These are phyloP conservation scores for Tagetes erecta DNA, from an alignment of 129 eudicot species.

Conservation along the genomic window DNA sequence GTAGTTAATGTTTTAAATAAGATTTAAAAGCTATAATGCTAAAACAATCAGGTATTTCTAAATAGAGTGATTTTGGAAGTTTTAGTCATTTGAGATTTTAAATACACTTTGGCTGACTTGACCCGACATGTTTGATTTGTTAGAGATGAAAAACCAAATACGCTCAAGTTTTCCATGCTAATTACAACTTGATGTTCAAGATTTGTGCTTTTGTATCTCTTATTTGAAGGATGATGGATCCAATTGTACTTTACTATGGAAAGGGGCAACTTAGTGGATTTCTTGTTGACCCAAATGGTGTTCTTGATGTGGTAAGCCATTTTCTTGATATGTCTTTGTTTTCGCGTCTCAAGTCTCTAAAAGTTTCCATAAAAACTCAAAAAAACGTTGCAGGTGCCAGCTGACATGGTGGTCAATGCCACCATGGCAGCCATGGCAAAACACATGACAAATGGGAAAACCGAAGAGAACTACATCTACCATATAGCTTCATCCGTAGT, in stretches of 20 bases:
- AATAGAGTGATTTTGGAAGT: not conserved
- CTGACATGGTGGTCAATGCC: conserved; percentile 97
- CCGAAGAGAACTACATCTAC: conserved; percentile 63
- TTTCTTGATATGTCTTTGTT: not conserved
- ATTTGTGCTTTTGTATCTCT: not conserved
- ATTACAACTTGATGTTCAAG: conserved; percentile 18
- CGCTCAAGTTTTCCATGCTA: not conserved
- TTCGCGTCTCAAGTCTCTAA: not conserved
- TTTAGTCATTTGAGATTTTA: not conserved
- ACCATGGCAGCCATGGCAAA: conserved; percentile 94
- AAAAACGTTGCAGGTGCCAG: conserved; percentile 66
- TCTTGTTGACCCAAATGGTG: conserved; percentile 88
- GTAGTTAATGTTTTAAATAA: not conserved
- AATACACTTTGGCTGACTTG: not conserved
- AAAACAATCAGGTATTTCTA: not conserved
- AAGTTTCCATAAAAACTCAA: conserved; percentile 6
- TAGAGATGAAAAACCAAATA: not conserved
- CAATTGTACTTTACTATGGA: conserved; percentile 82
- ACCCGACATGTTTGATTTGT: not conserved
- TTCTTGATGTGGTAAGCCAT: conserved; percentile 84
- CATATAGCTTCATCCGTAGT: conserved; percentile 94
- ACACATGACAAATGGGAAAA: conserved; percentile 68
- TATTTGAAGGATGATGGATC: conserved; percentile 92
- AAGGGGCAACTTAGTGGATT: conserved; percentile 94
- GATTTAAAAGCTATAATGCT: not conserved